Evolutionary conservation across 768 basidiomycete species (phyloP).

Genomic region (Baorangia bicolor): DNA sequence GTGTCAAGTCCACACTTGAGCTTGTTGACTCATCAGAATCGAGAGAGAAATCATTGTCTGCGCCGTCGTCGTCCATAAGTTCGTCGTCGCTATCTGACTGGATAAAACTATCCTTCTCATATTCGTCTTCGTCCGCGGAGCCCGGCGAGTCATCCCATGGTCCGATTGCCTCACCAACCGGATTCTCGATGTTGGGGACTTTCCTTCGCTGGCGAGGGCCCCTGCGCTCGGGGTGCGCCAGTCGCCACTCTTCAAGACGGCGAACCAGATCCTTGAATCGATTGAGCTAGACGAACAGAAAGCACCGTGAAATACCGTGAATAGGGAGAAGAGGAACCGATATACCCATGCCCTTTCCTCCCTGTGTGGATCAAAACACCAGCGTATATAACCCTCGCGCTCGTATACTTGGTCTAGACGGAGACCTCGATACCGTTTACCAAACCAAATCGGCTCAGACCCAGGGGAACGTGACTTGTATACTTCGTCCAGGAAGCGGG

Average conservation of each 20-base stretch:
- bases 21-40: background rate
- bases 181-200: slow-evolving; percentile 7
- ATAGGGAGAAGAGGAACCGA: background rate
- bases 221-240: slow-evolving; percentile 10
- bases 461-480: slow-evolving; percentile 22
- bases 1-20: background rate
- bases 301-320: background rate
- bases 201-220: slow-evolving; percentile 2
- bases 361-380: slow-evolving; percentile 3
- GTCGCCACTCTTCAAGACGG: slow-evolving; percentile 11
- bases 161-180: slow-evolving; percentile 14
- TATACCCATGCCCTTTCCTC: slow-evolving; percentile 3
- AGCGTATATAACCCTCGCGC: slow-evolving; percentile 8
- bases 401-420: slow-evolving; percentile 13
- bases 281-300: background rate
- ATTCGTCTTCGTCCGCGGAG: slow-evolving; percentile 10
- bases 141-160: slow-evolving; percentile 9
- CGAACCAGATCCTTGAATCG: slow-evolving; percentile 7
- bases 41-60: background rate
- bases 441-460: slow-evolving; percentile 23
- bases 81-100: slow-evolving; percentile 2
- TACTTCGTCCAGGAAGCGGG: slow-evolving; percentile 10
- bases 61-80: background rate
- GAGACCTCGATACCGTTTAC: slow-evolving; percentile 14
- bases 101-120: slow-evolving; percentile 8